A percentile compares a stretch with the other conserved stretches of the same genome.
Conservation (phyloP, 441 rosid species). For the Adansonia gregorii region DNA sequence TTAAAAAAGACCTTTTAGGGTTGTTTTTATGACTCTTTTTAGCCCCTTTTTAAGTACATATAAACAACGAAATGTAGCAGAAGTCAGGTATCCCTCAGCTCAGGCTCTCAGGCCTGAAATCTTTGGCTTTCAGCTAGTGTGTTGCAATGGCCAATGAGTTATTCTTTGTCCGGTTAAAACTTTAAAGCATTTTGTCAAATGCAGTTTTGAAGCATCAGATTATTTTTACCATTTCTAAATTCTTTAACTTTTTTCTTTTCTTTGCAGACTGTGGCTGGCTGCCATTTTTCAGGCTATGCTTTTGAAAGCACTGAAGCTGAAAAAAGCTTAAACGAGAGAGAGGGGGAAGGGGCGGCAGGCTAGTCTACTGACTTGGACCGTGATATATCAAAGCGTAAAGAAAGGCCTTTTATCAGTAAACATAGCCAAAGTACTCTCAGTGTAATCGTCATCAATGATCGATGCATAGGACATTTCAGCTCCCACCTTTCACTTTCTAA, state of each 20-base stretch:
- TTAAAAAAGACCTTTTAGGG: slow-evolving; percentile 28
- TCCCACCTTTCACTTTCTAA: slow-evolving; percentile 48
- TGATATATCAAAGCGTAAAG: slow-evolving; percentile 67
- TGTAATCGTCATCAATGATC: slow-evolving; percentile 87
- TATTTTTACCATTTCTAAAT: slow-evolving; percentile 14
- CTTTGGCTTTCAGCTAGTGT: not conserved
- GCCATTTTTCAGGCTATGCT: slow-evolving; percentile 64
- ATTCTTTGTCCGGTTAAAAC: slow-evolving; percentile 18
- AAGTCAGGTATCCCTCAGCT: slow-evolving; percentile 34
- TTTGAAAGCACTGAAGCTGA: slow-evolving; percentile 55
- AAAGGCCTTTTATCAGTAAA: slow-evolving; percentile 43
- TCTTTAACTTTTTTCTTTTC: not conserved
- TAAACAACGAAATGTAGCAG: slow-evolving; percentile 3
- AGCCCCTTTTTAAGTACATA: slow-evolving; percentile 26
- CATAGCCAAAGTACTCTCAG: slow-evolving; percentile 49
- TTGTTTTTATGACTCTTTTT: slow-evolving; percentile 32
- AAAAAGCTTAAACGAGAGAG: slow-evolving; percentile 56
- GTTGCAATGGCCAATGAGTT: slow-evolving; percentile 3
- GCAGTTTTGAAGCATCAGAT: slow-evolving; percentile 37
- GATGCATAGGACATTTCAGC: slow-evolving; percentile 66
- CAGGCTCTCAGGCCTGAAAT: not conserved
- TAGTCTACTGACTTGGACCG: slow-evolving; percentile 75
- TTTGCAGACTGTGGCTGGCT: slow-evolving; percentile 47
- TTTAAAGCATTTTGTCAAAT: slow-evolving; percentile 4
- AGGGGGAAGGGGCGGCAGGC: slow-evolving; percentile 30